phyloP scores from a whole-genome alignment of 2,329 filamentous ascomycete species.

The Sporothrix euskadiensis region DNA sequence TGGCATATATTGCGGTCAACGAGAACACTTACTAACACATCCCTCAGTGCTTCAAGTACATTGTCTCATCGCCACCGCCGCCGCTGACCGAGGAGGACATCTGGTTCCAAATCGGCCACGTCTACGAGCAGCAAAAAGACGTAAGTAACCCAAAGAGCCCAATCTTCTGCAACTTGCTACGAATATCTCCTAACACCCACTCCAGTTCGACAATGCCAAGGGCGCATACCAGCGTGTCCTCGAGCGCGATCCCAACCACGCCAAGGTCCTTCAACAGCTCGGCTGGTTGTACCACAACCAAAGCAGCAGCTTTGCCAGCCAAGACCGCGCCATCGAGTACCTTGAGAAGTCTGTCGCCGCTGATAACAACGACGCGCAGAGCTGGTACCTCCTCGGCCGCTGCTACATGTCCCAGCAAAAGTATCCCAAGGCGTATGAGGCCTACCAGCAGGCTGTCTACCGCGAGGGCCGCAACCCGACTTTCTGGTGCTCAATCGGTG shows the following conservation, averaged over 20 bases:
- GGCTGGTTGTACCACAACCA: constrained; percentile 98
- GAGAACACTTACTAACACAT: constrained; percentile 34
- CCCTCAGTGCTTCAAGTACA: constrained; percentile 94
- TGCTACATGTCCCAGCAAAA: constrained; percentile 99
- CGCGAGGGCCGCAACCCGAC: constrained; percentile 96
- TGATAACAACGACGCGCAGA: constrained; percentile 95
- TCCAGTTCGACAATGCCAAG: constrained; percentile 88
- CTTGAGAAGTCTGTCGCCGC: constrained; percentile 87
- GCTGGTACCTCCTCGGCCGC: constrained; percentile 95
- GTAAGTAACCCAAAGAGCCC: constrained; percentile 57
- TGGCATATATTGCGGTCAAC: neutral
- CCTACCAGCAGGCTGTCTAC: constrained; percentile 98
- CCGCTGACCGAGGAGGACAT: constrained; percentile 97
- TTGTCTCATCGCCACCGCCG: constrained; percentile 86
- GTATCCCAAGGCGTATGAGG: constrained; percentile 97
- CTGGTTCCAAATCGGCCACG: constrained; percentile 99
- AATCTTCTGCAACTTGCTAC: too few species aligned
- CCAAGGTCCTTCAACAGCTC: constrained; percentile 95
- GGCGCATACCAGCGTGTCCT: constrained; percentile 88
- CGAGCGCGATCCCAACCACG: constrained; percentile 91
- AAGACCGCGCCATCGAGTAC: constrained; percentile 95
- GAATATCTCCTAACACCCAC: constrained; percentile 9
- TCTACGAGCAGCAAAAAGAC: constrained; percentile 98
- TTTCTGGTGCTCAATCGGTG: constrained; percentile 99
- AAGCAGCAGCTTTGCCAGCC: constrained; percentile 84